phyloP scores from a whole-genome alignment of 129 eudicot species.

The Heracleum sosnowskyi region DNA sequence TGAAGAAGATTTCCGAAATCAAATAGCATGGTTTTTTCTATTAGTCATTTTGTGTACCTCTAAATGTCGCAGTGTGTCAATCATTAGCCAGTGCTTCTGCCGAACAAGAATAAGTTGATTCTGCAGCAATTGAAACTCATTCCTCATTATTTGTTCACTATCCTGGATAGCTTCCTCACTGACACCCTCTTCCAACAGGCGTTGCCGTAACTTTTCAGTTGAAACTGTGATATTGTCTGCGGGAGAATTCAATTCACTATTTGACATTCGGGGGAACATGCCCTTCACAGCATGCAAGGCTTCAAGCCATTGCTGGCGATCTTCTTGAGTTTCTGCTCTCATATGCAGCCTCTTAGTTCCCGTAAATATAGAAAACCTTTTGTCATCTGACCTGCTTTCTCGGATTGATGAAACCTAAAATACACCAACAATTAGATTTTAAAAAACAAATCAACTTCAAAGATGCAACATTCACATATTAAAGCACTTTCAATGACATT shows the following conservation, averaged over 20 bases:
- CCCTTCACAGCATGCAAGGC: constrained; percentile 95
- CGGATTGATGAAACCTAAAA: constrained; percentile 79
- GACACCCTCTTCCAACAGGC: constrained; percentile 74
- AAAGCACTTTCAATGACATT: background rate
- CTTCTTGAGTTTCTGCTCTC: constrained; percentile 85
- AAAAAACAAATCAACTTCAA: background rate
- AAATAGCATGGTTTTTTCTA: constrained; percentile 17
- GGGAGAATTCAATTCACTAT: constrained; percentile 85
- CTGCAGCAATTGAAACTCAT: constrained; percentile 71
- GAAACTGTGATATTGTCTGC: constrained; percentile 50
- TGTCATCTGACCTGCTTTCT: constrained; percentile 88
- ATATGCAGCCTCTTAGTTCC: constrained; percentile 94
- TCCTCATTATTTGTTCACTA: constrained; percentile 73
- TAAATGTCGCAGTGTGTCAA: constrained; percentile 83
- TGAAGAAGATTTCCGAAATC: constrained; percentile 25
- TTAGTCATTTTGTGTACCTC: constrained; percentile 70
- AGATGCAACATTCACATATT: background rate
- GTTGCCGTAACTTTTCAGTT: constrained; percentile 74
- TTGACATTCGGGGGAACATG: constrained; percentile 87
- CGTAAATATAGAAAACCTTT: constrained; percentile 80
- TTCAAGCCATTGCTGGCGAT: constrained; percentile 80
- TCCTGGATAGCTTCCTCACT: constrained; percentile 79
- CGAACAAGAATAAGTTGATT: constrained; percentile 68
- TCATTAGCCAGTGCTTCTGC: constrained; percentile 83
- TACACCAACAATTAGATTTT: background rate